Evolutionary conservation across 441 rosid genomes (phyloP), one percentile per base, ranked within the genome.

Genomic region (Gossypium trilobum): DNA sequence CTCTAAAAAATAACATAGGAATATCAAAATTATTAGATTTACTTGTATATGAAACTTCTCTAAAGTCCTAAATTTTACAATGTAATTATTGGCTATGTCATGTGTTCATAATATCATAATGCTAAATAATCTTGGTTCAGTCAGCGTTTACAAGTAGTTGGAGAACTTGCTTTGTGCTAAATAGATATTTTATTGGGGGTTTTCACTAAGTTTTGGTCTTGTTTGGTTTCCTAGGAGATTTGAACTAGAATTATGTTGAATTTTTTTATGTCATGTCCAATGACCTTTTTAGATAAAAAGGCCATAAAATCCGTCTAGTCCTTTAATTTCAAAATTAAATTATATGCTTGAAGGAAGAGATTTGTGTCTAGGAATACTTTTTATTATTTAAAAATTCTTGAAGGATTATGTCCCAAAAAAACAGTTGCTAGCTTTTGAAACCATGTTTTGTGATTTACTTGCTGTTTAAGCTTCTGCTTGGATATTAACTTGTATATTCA

Each of bases 401-500:
- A 54, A 59, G 64, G 55, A 6, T 44, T 5, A 64, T 42, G 70
- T 65, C 33, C 54, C 36, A 23, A 20, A 25, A 64, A 20, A 20
- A 1, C 5, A 20, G 5, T 44, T 65, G 55, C 2, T 65, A 27
- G 2, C 33, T 42, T 65, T 23, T 22, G 33, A 14, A 63, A 63
- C 51, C 11, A 17, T 19, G 14, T 5, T 22, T 23, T 66, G 42
- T 8, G 46, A 22, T 60, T 59, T 3, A 5, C 17, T 51, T 48
- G 7, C 36, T 31, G 33, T 74, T 76, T 62, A 54, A 65, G 36
- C 65, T 67, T 75, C 36, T 33, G 56, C 20, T 50, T 50, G 23
- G 33, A 64, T 68, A 5, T 68, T 78, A 22, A 54, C 1, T 75
- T 76, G 7, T 79, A 70, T 71, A 66, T 75, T 71, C 20, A 68